phyloP scores from a whole-genome alignment of 371 early-diverging fungal species.

The Furculomyces boomerangus region DNA sequence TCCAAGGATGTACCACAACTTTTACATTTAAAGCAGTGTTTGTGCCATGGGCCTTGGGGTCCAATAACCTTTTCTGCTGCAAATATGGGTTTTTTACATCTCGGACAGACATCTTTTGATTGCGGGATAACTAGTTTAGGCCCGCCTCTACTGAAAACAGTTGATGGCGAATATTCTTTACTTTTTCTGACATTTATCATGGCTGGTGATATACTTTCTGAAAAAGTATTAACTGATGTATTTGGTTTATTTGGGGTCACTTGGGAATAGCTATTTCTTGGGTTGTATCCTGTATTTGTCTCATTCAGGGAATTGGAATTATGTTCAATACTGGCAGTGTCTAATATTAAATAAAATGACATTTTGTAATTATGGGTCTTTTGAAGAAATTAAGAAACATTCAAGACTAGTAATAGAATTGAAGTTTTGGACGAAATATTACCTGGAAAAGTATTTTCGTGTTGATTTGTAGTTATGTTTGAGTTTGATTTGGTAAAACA shows the following conservation, averaged over 20 bases:
- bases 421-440: background rate
- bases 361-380: background rate
- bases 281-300: background rate
- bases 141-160: conserved; percentile 20
- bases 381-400: background rate
- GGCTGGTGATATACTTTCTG: background rate
- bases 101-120: conserved; percentile 27
- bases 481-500: background rate
- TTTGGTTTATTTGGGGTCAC: background rate
- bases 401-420: too few species aligned
- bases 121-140: conserved; percentile 14
- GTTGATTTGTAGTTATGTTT: background rate
- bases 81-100: conserved; percentile 35
- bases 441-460: background rate
- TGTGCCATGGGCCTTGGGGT: conserved; percentile 27
- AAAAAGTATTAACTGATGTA: background rate
- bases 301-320: background rate
- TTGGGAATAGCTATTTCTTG: background rate
- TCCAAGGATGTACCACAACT: conserved; percentile 21
- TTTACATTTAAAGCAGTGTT: conserved; percentile 27
- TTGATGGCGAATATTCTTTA: conserved; percentile 7
- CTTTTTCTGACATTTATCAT: background rate
- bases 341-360: background rate
- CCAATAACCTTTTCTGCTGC: conserved; percentile 31
- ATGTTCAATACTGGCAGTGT: background rate